Base-by-base conservation (phyloP, 352 stramenopile genomes). In the Globisporangium canariense region DNA sequence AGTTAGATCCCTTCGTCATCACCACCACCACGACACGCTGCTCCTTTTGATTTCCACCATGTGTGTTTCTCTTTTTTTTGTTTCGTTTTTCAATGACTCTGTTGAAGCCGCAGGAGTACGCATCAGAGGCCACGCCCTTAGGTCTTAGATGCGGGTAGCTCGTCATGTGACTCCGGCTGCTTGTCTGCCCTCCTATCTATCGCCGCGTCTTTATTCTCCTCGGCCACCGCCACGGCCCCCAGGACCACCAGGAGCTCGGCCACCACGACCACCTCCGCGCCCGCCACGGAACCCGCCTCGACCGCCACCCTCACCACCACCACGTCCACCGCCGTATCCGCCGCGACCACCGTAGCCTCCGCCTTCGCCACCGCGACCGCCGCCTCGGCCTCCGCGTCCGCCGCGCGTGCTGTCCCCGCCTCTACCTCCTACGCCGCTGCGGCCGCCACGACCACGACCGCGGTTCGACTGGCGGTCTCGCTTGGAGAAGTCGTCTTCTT, bases 401-500 rank as follows among this genome's bases (percentile, higher is more conserved):
- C 58, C 40, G 6, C 58, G 45, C 22, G 55, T 28, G 20, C 58
- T 55, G 46, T 62, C 72, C 14, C 74, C 68, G 36, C 36, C 36
- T 62, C 68, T 66, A 38, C 64, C 63, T 38, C 76, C 72, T 49
- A 90, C 77, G 28, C 75, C 71, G 30, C 78, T 73, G 60, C 84
- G 83, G 18, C 80, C 74, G 53, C 88, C 81, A 63, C 83, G 84
- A n/a, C 86, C 85, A 58, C 86, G 81, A 51, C 88, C 79, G 62
- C 86, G 76, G 46, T 89, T 81, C 34, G 82, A 63, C 73, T 90
- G 83, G 60, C 88, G 83, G 60, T 93, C 81, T 69, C 81, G 81
- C 70, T 87, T 94, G 56, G 69, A 88, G 28, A 93, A 88, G 63
- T 98, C 91, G 62, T 98, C 87, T 78, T 98, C 94, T 36, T 92